Evolutionary conservation across 2,329 filamentous ascomycete species (phyloP), one percentile per base, ranked within the genome.

Genomic region (Knoxdaviesia proteae): DNA sequence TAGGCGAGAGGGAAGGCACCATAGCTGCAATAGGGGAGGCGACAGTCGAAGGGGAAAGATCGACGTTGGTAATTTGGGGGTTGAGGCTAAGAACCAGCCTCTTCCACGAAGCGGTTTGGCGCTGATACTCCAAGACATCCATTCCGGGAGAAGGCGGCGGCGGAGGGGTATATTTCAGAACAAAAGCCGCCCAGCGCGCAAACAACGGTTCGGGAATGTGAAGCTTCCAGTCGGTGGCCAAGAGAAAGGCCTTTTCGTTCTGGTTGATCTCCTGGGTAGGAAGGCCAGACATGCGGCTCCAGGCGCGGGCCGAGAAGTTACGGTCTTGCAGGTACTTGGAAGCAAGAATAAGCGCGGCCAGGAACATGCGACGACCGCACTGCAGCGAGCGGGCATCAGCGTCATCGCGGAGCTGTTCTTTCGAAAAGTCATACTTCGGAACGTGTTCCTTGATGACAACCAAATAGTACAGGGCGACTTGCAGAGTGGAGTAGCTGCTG

Each of bases 201-300:
- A 94, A 96, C 7, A 83, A 71, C 3, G 79, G 71, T 50, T 94
- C 86, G 1, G 84, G 80, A 48, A 98, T 88, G 58, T 98, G 90
- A 32, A 98, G 73, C 53, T 86, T 84, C 87, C 88, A 98, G 58
- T 84, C 79, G 48, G 98, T 84, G 39, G 87, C 83, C 47, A 80
- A 64, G 39, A 98, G 70, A 57, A 96, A 98, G 11, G 83, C 77
- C 58, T 92, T 80, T 63, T 98, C 90, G 58, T 96, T 96, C 55
- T 86, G 80, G 61, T 96, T 96, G 60, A 98, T 96, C 62, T 98
- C 90, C 44, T 74, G 67, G 4, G 86, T 87, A 56, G 83, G 84
- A 45, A 98, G 68, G n/a, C 90, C 90, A 11, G 90, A 96, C 52
- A 98, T 98, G 67, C 94, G 96, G 60, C 88, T 96, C 90, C 90